A percentile compares a stretch with the other conserved stretches of the same genome.
Evolutionary conservation across 148 eudicot genomes (phyloP).

Genomic region (Heliosperma pusillum): DNA sequence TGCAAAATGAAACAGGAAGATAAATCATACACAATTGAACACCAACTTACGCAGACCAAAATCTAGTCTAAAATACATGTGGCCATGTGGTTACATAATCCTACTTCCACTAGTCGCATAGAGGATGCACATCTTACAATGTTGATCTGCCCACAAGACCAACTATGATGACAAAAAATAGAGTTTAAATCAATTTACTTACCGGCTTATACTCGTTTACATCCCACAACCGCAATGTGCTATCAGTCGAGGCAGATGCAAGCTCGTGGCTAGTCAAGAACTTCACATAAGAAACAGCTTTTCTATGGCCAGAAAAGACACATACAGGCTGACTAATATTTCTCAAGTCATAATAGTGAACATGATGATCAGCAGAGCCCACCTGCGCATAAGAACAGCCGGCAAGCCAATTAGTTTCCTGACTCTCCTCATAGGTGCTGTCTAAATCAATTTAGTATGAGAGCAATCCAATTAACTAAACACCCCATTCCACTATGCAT

Average conservation of each 20-base stretch:
- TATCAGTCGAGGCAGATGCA: slow-evolving; percentile 93
- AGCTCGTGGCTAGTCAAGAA: slow-evolving; percentile 78
- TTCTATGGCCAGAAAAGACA: slow-evolving; percentile 68
- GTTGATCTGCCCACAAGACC: slow-evolving; percentile 2
- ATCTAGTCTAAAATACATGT: no score
- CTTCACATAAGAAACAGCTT: slow-evolving; percentile 90
- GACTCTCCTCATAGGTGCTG: background rate
- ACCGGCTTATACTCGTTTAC: slow-evolving; percentile 59
- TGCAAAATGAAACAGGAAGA: no score
- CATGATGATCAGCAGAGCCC: slow-evolving; percentile 92
- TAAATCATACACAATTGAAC: no score
- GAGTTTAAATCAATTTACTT: slow-evolving; percentile 18
- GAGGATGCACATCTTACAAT: no score
- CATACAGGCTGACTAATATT: slow-evolving; percentile 75
- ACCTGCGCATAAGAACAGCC: slow-evolving; percentile 46
- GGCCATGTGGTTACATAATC: no score
- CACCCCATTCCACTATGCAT: background rate
- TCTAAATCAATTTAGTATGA: background rate
- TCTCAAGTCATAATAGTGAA: slow-evolving; percentile 85
- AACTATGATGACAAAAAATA: background rate
- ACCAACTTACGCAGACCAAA: no score
- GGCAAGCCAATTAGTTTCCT: background rate
- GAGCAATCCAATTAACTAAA: no score
- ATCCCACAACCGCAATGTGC: slow-evolving; percentile 85
- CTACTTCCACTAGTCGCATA: no score